Evolutionary conservation across 1,284 basidiomycete genomes (phyloP), one percentile per base, ranked within the genome.

Genomic region (Athelia sp.): DNA sequence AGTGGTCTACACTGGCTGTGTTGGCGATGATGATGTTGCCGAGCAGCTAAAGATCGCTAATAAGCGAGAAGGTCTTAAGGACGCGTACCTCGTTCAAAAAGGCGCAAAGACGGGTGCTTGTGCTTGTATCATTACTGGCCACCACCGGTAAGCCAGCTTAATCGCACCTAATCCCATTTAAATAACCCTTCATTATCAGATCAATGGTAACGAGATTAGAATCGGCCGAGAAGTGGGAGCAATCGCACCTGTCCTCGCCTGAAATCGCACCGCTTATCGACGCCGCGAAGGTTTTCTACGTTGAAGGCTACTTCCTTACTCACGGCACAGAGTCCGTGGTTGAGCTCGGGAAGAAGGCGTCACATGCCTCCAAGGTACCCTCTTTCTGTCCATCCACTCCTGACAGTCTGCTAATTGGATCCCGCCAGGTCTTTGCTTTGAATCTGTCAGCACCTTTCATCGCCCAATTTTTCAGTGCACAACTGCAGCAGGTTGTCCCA

Each of bases 361-460:
- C 81, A 17, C 70, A 72, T 36, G 70, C 71, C 8, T 73, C 80
- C 61, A 89, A 87, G 74, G 81, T 82, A 47, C 29, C 61, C 29
- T 14, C 47, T 2, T 19, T 2, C 17, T 42, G 4, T 29, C 53
- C 24, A 48, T 42, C 45, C 40, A 24, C 47, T 35, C 1, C 24
- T 48, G 21, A 26, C 17, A 8, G 21, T 49, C 36, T 35, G 47
- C 17, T 42, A 21, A 11, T 13, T 6, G 26, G 4, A 29, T 29
- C 13, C 26, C 4, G 47, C 14, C 58, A 93, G 90, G 82, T 83
- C 45, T 94, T 97, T 66, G 81, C 82, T 13, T 74, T 98, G 63
- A 99, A 99, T 79, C 81, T 99, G 58, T 97, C 93, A 14, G 97
- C 97, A 1, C 97, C 97, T 32, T 99, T 98, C 78, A 97, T 99